Evolutionary conservation across 1,139 yeast genomes (phyloP).

Genomic region (Yamadazyma dushanensis): DNA sequence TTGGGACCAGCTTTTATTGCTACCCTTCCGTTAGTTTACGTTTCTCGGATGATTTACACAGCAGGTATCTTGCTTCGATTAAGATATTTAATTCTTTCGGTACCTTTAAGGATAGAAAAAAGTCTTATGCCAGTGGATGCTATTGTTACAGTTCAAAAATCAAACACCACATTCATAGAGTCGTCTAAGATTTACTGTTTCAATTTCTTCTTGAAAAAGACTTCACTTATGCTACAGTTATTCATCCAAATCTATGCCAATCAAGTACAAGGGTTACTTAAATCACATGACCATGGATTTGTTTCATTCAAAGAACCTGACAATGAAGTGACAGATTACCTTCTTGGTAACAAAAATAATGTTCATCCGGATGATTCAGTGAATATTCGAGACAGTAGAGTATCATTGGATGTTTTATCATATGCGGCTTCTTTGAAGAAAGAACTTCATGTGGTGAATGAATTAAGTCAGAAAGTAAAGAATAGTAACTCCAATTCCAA

Average conservation of each 20-base stretch:
- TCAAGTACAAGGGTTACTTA: constrained; percentile 39
- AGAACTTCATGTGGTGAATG: constrained; percentile 10
- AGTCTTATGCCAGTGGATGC: constrained; percentile 53
- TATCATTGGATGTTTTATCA: constrained; percentile 37
- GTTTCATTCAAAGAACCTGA: constrained; percentile 20
- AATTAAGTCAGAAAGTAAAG: constrained; percentile 9
- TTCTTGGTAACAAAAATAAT: background rate
- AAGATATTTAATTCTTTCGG: constrained; percentile 54
- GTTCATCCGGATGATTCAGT: background rate
- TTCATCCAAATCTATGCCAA: constrained; percentile 61
- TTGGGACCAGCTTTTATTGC: constrained; percentile 48
- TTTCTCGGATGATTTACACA: constrained; percentile 66
- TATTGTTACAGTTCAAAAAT: constrained; percentile 41
- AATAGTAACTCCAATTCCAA: constrained; percentile 5
- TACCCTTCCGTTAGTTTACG: constrained; percentile 60
- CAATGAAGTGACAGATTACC: constrained; percentile 1
- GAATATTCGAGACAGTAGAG: constrained; percentile 14
- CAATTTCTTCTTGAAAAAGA: constrained; percentile 53
- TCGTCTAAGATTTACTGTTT: constrained; percentile 40
- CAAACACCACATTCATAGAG: constrained; percentile 40
- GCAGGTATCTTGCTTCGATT: constrained; percentile 65
- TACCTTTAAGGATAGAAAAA: constrained; percentile 51
- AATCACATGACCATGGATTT: constrained; percentile 28
- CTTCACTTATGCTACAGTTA: constrained; percentile 53
- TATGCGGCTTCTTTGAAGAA: constrained; percentile 32